These are phyloP conservation scores for Calocera cornea DNA, from an alignment of 768 basidiomycete genomes.

Conservation along the genomic window DNA sequence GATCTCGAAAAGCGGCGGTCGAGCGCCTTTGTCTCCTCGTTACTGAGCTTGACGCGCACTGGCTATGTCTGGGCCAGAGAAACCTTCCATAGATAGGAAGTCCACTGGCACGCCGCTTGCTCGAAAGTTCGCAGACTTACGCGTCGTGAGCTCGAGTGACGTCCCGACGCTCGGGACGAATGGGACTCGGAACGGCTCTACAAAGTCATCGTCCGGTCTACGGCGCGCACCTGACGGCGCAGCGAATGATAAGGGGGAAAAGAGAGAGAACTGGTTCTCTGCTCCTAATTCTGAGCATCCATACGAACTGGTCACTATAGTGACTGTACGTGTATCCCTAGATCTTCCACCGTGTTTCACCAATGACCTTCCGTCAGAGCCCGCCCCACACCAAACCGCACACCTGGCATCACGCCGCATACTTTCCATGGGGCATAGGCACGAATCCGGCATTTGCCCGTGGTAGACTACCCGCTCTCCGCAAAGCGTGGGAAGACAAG, in stretches of 20 bases:
- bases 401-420: neutral
- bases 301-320: neutral
- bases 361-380: neutral
- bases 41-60: neutral
- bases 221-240: neutral
- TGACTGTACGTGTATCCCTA: neutral
- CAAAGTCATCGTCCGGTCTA: neutral
- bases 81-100: neutral
- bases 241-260: neutral
- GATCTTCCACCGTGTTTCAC: neutral
- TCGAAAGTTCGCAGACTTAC: neutral
- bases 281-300: neutral
- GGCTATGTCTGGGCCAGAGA: neutral
- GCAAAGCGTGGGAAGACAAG: neutral
- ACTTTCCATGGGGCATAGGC: neutral
- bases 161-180: neutral
- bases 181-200: neutral
- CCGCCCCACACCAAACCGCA: neutral
- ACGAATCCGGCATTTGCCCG: neutral
- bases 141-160: neutral
- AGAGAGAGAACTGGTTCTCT: neutral
- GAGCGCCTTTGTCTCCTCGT: neutral
- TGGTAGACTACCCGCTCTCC: neutral
- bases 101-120: neutral
- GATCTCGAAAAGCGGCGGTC: neutral